Evolutionary conservation across 2,329 filamentous ascomycete species (phyloP).

Genomic region (Aspergillus sp.): DNA sequence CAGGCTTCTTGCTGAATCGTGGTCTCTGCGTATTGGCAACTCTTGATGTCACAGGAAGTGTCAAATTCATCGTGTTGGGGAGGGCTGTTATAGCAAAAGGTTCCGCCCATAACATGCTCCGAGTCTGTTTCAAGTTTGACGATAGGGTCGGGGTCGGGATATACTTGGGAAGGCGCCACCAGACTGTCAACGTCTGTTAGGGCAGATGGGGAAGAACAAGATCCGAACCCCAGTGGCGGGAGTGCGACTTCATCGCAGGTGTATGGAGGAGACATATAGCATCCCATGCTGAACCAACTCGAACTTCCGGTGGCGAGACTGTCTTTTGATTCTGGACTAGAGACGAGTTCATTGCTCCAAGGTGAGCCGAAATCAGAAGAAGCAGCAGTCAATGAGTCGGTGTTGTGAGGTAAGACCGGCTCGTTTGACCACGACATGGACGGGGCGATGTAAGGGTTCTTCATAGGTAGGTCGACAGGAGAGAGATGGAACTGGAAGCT

Average conservation of each 20-base stretch:
- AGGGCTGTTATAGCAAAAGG: neutral
- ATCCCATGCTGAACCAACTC: constrained; percentile 20
- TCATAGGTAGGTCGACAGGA: neutral
- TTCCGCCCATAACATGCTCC: neutral
- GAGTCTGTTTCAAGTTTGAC: constrained; percentile 15
- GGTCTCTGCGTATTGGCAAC: neutral
- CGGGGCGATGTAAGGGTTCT: neutral
- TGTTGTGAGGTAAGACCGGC: neutral
- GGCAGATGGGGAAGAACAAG: constrained; percentile 21
- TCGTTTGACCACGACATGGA: neutral
- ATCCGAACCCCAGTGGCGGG: constrained; percentile 10
- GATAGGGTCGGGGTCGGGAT: constrained; percentile 25
- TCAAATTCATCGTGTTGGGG: neutral
- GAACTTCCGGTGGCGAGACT: constrained; percentile 25
- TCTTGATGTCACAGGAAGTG: neutral
- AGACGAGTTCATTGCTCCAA: constrained; percentile 27
- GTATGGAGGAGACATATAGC: constrained; percentile 23
- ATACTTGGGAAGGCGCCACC: constrained; percentile 12
- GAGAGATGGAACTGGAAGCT: neutral
- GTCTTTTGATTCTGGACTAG: constrained; percentile 26
- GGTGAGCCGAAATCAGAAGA: constrained; percentile 14
- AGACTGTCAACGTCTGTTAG: constrained; percentile 18
- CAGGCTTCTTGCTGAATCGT: neutral
- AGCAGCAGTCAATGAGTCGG: neutral
- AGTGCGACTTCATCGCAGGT: constrained; percentile 23